Base-by-base conservation (phyloP, 306 rosid species). In the Argentina anserina region DNA sequence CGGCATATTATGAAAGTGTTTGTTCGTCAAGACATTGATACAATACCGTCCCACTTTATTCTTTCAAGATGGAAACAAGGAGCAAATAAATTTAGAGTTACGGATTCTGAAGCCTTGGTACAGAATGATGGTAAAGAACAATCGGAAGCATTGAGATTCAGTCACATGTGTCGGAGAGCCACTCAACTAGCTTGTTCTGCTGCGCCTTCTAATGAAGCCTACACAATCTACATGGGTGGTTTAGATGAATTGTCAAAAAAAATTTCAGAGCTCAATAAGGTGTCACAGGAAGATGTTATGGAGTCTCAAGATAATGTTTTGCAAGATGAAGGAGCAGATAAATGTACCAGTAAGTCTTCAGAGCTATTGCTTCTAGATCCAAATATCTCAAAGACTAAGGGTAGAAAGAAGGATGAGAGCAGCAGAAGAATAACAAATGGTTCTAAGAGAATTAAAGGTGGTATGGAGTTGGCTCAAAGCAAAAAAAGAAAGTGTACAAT, bases 71-170 rank as follows among this genome's bases (percentile, higher is more conserved):
- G 23, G 28, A 62, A n/a, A 0, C 7, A 62, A 62, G 20, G 41
- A 4, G 42, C 41, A 67, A 67, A 67, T 43, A 67, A 37, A 17
- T 71, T 71, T 71, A 71, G 65, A 18, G 18, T 55, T 7, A 37
- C 12, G 7, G 37, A 71, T 52, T 55, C 39, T n/a, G 18, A 71
- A 71, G 21, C 7, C 7, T 37, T 55, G 21, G 50, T 71, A 10
- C 37, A 14, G 40, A 55, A 39, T 50, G 52, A 34, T 9, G 65
- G 34, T 23, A 37, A 52, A 15, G 37, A 71, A 25, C 34, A 71
- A 37, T 36, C 40, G 12, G 8, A 71, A 31, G 49, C 53, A 56
- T 71, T 71, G 75, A 56, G 52, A 71, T 36, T 45, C 45, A 25
- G 58, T 15, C 41, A 67, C 25, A 67, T 67, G 58, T 45, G 41